Conservation (phyloP, 495 filamentous ascomycete genomes). For the Aspergillus mulundensis region DNA sequence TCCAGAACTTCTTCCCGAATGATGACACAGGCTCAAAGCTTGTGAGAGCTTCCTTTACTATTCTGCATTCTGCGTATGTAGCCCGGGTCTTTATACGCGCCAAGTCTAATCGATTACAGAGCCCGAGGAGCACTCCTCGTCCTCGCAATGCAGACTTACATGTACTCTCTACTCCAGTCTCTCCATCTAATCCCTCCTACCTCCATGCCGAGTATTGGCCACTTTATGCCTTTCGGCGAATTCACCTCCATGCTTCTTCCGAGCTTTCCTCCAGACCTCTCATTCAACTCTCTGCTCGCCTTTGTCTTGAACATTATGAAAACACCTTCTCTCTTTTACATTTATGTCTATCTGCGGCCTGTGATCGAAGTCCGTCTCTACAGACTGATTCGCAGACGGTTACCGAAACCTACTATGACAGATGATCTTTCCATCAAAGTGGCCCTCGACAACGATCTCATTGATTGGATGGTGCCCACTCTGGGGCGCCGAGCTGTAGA, state of each 20-base stretch:
- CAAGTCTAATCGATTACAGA: slow-evolving; percentile 23
- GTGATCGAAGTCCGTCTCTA: slow-evolving; percentile 43
- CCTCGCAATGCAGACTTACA: slow-evolving; percentile 43
- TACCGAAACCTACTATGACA: slow-evolving; percentile 41
- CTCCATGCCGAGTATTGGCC: slow-evolving; percentile 22
- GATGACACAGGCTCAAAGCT: slow-evolving; percentile 24
- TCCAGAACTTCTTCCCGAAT: slow-evolving; percentile 27
- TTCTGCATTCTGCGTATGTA: slow-evolving; percentile 35
- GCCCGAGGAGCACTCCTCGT: slow-evolving; percentile 35
- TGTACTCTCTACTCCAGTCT: slow-evolving; percentile 48
- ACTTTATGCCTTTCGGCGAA: slow-evolving; percentile 37
- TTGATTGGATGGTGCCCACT: slow-evolving; percentile 45
- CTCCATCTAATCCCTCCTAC: slow-evolving; percentile 40
- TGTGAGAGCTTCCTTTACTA: slow-evolving; percentile 27
- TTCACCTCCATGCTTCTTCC: slow-evolving; percentile 34
- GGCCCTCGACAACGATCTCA: slow-evolving; percentile 44
- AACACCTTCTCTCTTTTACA: slow-evolving; percentile 32
- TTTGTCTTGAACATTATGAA: slow-evolving; percentile 27
- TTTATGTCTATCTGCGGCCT: slow-evolving; percentile 39
- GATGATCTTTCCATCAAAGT: slow-evolving; percentile 46
- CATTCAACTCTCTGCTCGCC: slow-evolving; percentile 23
- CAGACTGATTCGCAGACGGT: slow-evolving; percentile 37
- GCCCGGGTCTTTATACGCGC: background rate
- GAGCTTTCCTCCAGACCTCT: slow-evolving; percentile 28
- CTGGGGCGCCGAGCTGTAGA: slow-evolving; percentile 41